Evolutionary conservation across 148 eudicot genomes (phyloP), one percentile per base, ranked within the genome.

Genomic region (Rhododendron kiyosumense): DNA sequence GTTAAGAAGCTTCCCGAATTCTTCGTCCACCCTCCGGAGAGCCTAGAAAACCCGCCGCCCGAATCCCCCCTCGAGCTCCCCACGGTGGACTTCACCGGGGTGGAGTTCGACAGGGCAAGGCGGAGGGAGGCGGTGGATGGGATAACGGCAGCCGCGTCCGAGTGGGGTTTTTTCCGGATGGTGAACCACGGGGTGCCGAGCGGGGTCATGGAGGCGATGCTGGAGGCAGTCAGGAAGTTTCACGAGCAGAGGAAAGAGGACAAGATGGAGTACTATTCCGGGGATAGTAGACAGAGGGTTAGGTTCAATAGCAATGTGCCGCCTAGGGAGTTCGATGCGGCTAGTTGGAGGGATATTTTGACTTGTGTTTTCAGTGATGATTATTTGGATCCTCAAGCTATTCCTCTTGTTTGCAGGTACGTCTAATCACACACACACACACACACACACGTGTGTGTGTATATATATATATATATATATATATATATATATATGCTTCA

Each of bases 231-330:
- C 10, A 75, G 82, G 38, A 12, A 65, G 51, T 90, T 92, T 63
- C 93, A 92, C 13, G 94, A 92, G 87, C 94, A 91, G 59, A 89
- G 91, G 22, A 82, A 57, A 77, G 94, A 92, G 61, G 86, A 57
- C 7, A 92, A 91, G 79, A 85, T 59, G 87, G 89, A 83, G 17
- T 85, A 88, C 8, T 90, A 91, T 86, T 87, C 92, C 0, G 63
- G 85, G 13, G 94, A 92, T 67, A 82, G 84, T 15, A 43, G 61
- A 48, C 48, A 20, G 41, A 85, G 48, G 46, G 91, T 91, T 15
- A 81, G 86, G 81, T 90, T 85, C 77, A 80, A 84, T 38, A 89
- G 82, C 8, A 84, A 88, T 13, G 89, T 71, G 81, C 28, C 83
- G 74, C 38, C 76, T 0, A 32, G 20, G 8, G 81, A 82, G 77